phyloP scores from a whole-genome alignment of 2,329 filamentous ascomycete genomes.

The Cytospora paraplurivora region DNA sequence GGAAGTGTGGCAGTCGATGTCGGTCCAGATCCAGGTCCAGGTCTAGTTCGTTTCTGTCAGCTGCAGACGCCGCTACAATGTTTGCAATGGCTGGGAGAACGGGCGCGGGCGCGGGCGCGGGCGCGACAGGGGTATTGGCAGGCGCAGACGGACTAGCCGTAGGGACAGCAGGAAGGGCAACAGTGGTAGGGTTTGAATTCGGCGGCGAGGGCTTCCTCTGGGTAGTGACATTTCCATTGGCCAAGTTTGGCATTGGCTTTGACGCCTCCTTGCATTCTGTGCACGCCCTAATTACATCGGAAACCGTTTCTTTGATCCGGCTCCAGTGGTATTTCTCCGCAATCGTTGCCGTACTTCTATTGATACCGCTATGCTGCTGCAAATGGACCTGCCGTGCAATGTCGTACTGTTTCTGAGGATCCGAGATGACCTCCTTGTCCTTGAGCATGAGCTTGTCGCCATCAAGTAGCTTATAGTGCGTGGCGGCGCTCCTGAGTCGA shows the following conservation, averaged over 20 bases:
- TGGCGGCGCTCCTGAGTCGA: slow-evolving; percentile 87
- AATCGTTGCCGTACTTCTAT: slow-evolving; percentile 94
- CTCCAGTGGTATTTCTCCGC: slow-evolving; percentile 97
- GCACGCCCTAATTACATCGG: slow-evolving; percentile 90
- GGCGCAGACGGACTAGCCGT: slow-evolving; percentile 11
- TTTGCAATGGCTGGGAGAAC: slow-evolving; percentile 29
- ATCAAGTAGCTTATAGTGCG: slow-evolving; percentile 84
- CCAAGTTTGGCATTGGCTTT: slow-evolving; percentile 47
- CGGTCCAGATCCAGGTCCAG: slow-evolving; percentile 17
- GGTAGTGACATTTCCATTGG: slow-evolving; percentile 7
- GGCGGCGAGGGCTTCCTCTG: slow-evolving; percentile 25
- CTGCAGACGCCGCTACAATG: slow-evolving; percentile 5
- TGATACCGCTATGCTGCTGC: slow-evolving; percentile 84
- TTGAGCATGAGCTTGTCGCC: slow-evolving; percentile 91
- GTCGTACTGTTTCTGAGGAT: slow-evolving; percentile 86
- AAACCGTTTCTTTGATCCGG: slow-evolving; percentile 95
- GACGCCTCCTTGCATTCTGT: slow-evolving; percentile 81
- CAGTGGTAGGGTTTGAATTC: slow-evolving; percentile 19
- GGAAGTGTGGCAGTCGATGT: slow-evolving; percentile 34
- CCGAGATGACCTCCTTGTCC: slow-evolving; percentile 94
- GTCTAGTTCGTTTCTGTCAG: slow-evolving; percentile 8
- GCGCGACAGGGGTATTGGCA: slow-evolving; percentile 29
- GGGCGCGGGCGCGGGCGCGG: slow-evolving; percentile 33
- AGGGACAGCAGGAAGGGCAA: slow-evolving; percentile 14
- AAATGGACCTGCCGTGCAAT: slow-evolving; percentile 80